Base-by-base conservation (phyloP, 2,329 filamentous ascomycete genomes). In the Aspergillus nomiae region DNA sequence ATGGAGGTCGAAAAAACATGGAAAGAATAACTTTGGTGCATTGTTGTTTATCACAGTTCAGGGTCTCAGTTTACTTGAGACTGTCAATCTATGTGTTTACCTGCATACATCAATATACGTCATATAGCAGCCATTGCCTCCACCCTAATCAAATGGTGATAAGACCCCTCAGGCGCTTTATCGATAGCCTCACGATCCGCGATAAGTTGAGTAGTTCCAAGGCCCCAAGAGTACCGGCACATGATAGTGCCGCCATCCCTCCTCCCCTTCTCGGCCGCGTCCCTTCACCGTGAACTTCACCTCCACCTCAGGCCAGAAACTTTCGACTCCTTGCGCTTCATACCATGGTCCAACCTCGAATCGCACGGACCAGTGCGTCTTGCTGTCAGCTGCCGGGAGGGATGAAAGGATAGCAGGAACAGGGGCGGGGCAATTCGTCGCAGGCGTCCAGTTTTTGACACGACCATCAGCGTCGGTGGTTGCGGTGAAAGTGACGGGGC, bases 141-240 rank as follows among this genome's bases (percentile, higher is more conserved):
- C 57, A 59, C 55, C 26, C 24, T n/a, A 32, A 46, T 56, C n/a
- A 56, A 60, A 34, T 21, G 3, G 34, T 50, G 41, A 61, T 55
- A 55, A 55, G 51, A 53, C 30, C 21, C 38, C 21, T 36, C 32
- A 54, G n/a, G 21, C 28, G 19, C 48, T 36, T 32, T 28, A 34
- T 58, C 30, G 21, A 51, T 48, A 41, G 34, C 62, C 38, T 75
- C 69, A 83, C 54, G 81, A 83, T 12, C 82, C 82, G 58, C 82
- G 77, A 69, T 84, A 84, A 32, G 82, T 83, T 55, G 81, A 82
- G 68, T 83, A 84, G 60, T 79, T 82, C 81, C 81, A 84, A 28
- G 82, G 82, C 36, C 82, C 81, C 63, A 84, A 68, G 59, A 84
- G 66, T 55, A 83, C 77, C n/a, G 82, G 82, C 21, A 84, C 81